A percentile compares a stretch with the other conserved stretches of the same genome.
These are phyloP conservation scores for Prunus campanulata DNA, from an alignment of 306 rosid species.

Conservation along the genomic window DNA sequence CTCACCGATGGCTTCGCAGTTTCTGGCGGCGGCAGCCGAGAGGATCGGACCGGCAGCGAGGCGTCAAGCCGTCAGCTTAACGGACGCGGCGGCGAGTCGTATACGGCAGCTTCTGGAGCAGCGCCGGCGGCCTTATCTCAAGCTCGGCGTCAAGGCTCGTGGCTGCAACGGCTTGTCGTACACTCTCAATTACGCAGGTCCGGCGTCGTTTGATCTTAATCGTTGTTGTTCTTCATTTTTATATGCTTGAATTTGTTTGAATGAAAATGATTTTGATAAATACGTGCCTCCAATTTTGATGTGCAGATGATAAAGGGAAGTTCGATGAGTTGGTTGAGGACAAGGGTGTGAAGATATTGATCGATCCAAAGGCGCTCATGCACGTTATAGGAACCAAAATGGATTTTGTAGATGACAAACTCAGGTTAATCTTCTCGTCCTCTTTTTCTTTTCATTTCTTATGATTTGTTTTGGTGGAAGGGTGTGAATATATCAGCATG, in stretches of 20 bases:
- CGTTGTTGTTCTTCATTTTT: background rate
- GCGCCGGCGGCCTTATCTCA: conserved; percentile 72
- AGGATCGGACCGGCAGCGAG: conserved; percentile 44
- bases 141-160: conserved; percentile 93
- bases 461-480: background rate
- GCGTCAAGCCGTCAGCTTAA: conserved; percentile 64
- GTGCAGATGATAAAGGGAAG: conserved; percentile 84
- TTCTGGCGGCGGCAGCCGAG: conserved; percentile 32
- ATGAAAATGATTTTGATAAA: background rate
- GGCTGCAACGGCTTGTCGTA: conserved; percentile 92
- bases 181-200: conserved; percentile 88
- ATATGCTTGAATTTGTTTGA: background rate
- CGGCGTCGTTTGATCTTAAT: background rate
- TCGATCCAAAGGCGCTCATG: conserved; percentile 97
- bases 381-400: conserved; percentile 95
- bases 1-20: conserved; percentile 40
- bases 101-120: conserved; percentile 58
- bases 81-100: conserved; percentile 74
- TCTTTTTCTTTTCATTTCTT: background rate
- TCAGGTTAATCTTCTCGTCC: conserved; percentile 44
- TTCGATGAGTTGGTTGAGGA: conserved; percentile 91
- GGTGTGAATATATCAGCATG: background rate
- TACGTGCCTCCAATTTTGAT: background rate
- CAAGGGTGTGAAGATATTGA: conserved; percentile 83
- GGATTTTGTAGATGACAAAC: conserved; percentile 95